Conservation (phyloP, 345 rosid genomes). For the Nephelium lappaceum region DNA sequence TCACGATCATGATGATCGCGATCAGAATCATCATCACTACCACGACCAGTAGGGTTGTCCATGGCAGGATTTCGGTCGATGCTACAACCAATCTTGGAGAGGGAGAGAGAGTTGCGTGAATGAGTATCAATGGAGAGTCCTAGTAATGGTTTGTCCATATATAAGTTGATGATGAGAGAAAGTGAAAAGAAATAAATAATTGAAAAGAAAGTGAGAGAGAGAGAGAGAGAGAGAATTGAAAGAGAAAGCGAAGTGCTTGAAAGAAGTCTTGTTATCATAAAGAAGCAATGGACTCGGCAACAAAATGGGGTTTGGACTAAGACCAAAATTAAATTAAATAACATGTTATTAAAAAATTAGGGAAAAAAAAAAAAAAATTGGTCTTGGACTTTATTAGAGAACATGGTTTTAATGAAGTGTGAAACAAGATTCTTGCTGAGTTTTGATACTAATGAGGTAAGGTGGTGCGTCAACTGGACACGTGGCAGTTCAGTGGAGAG, state of each 20-base stretch:
- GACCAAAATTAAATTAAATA: conserved; percentile 33
- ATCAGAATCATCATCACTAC: neutral
- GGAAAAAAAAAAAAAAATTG: neutral
- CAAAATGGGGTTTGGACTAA: conserved; percentile 28
- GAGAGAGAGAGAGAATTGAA: neutral
- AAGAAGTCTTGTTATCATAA: neutral
- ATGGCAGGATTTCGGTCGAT: neutral
- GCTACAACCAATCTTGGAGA: neutral
- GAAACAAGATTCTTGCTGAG: conserved; percentile 6
- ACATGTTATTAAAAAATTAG: neutral
- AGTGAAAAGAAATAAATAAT: neutral
- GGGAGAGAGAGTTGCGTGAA: neutral
- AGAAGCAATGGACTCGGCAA: conserved; percentile 30
- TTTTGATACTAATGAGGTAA: conserved; percentile 29
- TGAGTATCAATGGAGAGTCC: neutral
- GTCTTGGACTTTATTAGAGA: neutral
- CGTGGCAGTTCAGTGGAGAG: conserved; percentile 28
- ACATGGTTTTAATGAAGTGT: neutral
- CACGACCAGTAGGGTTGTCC: neutral
- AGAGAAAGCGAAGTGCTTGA: neutral
- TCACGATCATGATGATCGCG: neutral
- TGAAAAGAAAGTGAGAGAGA: neutral
- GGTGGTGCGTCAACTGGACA: conserved; percentile 46
- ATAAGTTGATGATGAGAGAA: neutral
- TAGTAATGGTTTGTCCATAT: neutral